Evolutionary conservation across 1,139 yeast species (phyloP), one percentile per base, ranked within the genome.

Genomic region (Blastobotrys malaysiensis): DNA sequence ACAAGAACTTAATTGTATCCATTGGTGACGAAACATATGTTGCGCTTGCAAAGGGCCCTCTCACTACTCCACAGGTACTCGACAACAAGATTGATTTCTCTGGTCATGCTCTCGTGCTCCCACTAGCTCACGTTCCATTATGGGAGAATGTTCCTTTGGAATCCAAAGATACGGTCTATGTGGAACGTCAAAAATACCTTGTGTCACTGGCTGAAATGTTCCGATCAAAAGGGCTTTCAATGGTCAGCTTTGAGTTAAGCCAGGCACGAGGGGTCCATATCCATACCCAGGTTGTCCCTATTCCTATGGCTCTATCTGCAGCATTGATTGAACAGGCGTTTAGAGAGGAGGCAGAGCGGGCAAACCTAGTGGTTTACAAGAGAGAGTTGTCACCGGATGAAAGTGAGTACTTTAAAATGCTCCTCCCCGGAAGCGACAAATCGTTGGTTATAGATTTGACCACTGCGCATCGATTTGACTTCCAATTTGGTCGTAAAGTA

Each of bases 31-130:
- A 76, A 45, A 72, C 83, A 0, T 91, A 89, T 65, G 55, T 90
- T 57, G 86, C 97, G 0, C 76, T 85, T 14, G 96, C 97, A 0
- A 89, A 88, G 64, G 98, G 98, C 0, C 97, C 97, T 0, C 70
- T 91, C 26, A 79, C 89, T 0, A 70, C 77, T 68, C 67, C 56
- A 66, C 69, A 53, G 61, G 62, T 20, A 61, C 39, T 19, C 67
- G 21, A 66, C 66, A 19, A 65, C 66, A 9, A 48, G 16, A 55
- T 65, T 44, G 74, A 76, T 9, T 83, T 88, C 64, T 81, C 95
- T 0, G 96, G 95, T 0, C 97, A 91, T 72, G 87, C 88, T 13
- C 74, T 91, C 48, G 77, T 90, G 7, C 82, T 89, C n/a, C 96
- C 97, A 0, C 79, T 91, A 20, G 82, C 84, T 9, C 98, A 91